Evolutionary conservation across 306 rosid species (phyloP).

Genomic region (Glycyrrhiza uralensis): DNA sequence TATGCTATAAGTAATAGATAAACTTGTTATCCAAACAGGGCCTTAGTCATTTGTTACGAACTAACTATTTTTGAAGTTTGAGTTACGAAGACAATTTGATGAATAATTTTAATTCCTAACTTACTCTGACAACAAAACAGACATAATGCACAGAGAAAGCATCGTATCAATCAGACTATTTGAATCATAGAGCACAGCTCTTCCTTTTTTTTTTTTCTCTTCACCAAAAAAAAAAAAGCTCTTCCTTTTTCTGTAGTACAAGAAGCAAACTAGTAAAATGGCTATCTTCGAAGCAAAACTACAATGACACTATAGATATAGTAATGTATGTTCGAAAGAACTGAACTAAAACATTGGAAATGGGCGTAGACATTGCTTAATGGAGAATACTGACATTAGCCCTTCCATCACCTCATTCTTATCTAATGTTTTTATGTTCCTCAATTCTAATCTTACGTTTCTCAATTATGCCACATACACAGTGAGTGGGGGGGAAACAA

Average conservation of each 20-base stretch:
- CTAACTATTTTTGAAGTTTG: neutral
- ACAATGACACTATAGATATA: neutral
- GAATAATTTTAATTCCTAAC: neutral
- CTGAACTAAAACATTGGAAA: constrained; percentile 15
- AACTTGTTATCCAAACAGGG: no score
- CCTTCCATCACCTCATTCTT: constrained; percentile 17
- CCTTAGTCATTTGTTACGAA: neutral
- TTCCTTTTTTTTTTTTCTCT: no score
- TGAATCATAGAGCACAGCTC: neutral
- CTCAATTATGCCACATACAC: constrained; percentile 27
- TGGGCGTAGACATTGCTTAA: neutral
- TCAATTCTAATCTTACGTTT: constrained; percentile 16
- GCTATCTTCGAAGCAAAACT: constrained; percentile 2
- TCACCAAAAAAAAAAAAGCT: no score
- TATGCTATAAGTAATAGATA: no score
- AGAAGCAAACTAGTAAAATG: neutral
- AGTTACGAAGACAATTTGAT: no score
- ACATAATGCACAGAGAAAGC: neutral
- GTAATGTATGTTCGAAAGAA: neutral
- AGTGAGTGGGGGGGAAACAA: neutral
- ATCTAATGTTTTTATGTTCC: constrained; percentile 14
- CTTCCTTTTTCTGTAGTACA: neutral
- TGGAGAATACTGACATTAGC: constrained; percentile 10
- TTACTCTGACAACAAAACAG: neutral
- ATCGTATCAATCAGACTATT: neutral